Percentiles rank a stretch among this genome's conserved stretches.
phyloP scores from a whole-genome alignment of 2,329 filamentous ascomycete species.

The Lachnellula suecica region DNA sequence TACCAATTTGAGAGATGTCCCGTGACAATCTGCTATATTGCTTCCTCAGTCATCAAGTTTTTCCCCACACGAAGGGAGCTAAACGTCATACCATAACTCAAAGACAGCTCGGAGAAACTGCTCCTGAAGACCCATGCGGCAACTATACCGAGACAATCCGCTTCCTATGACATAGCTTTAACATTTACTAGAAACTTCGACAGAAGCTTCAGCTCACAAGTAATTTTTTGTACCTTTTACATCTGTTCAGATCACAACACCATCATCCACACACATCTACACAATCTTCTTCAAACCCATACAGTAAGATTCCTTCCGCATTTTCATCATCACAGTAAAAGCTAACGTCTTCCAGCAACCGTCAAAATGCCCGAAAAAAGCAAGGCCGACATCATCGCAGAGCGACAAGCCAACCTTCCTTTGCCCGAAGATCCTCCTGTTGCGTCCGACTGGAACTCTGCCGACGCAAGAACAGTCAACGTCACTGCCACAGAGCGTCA shows the following conservation, averaged over 20 bases:
- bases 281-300: neutral
- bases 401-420: constrained; percentile 71
- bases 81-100: neutral
- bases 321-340: neutral
- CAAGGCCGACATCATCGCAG: constrained; percentile 66
- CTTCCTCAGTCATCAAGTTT: neutral
- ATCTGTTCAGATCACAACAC: neutral
- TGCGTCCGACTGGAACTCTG: constrained; percentile 77
- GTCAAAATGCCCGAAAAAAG: constrained; percentile 33
- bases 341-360: neutral
- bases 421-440: constrained; percentile 75
- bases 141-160: too few relatives aligned
- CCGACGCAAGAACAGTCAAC: constrained; percentile 67
- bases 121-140: too few relatives aligned
- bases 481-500: constrained; percentile 53
- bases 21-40: neutral
- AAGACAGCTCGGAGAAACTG: constrained; percentile 7
- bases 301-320: neutral
- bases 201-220: neutral
- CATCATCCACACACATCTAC: neutral
- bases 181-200: neutral
- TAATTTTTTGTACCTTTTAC: neutral
- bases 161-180: neutral
- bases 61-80: neutral
- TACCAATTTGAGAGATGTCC: constrained; percentile 25